A percentile compares a stretch with the other conserved stretches of the same genome.
Evolutionary conservation across 768 basidiomycete species (phyloP).

Genomic region (Auriscalpium microsporum): DNA sequence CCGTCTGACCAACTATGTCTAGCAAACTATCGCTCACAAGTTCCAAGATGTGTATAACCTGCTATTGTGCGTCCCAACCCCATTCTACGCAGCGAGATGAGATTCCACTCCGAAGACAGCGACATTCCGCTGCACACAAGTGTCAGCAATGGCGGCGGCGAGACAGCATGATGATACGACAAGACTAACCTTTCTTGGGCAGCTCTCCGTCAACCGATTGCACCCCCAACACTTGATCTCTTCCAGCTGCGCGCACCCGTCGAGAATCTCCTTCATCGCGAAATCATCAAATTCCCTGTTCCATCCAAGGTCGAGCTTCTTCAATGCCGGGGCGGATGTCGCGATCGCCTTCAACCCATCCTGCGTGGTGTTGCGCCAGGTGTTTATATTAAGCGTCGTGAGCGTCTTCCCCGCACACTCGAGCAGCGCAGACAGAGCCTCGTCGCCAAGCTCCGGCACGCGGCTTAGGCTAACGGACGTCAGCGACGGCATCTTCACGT

Average conservation of each 20-base stretch:
- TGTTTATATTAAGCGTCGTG: constrained; percentile 61
- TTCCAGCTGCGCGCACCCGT: constrained; percentile 31
- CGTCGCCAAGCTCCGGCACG: constrained; percentile 3
- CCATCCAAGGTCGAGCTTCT: constrained; percentile 73
- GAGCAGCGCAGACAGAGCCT: constrained; percentile 41
- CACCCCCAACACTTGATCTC: constrained; percentile 50
- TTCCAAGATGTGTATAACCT: no score
- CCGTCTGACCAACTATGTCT: no score
- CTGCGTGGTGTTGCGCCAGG: constrained; percentile 56
- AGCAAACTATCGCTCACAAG: no score
- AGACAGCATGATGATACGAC: background rate
- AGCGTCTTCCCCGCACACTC: constrained; percentile 56
- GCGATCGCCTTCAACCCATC: constrained; percentile 34
- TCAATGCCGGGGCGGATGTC: constrained; percentile 33
- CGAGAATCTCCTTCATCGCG: constrained; percentile 60
- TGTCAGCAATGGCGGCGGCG: background rate
- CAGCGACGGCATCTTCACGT: constrained; percentile 9
- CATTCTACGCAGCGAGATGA: constrained; percentile 3
- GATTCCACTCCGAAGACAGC: constrained; percentile 22
- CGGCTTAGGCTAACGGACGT: constrained; percentile 28
- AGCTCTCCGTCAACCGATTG: constrained; percentile 37
- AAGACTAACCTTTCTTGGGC: constrained; percentile 40
- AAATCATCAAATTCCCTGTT: constrained; percentile 81
- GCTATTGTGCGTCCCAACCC: no score
- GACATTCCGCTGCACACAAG: constrained; percentile 2